Evolutionary conservation across 2,329 filamentous ascomycete species (phyloP), one percentile per base, ranked within the genome.

Genomic region (Cadophora sp.): DNA sequence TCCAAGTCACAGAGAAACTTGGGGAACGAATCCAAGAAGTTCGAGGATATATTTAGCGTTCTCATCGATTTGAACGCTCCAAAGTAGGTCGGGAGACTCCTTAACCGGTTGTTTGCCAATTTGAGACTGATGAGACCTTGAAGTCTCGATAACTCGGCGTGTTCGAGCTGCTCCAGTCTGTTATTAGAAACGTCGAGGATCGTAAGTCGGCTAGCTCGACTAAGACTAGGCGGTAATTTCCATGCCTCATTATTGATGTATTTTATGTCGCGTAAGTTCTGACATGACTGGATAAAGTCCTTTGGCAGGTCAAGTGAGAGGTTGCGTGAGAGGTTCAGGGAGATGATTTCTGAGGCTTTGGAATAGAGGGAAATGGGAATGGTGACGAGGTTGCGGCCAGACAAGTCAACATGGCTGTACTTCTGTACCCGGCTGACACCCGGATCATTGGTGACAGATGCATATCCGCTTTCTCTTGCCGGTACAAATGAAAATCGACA

Each of bases 181-280:
- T 99, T 99, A 80, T 98, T 98, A 2, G 95, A 97, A 4, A 97
- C 90, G 78, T 99, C 96, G 69, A 99, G 85, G 76, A 93, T 94
- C 0, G 93, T 97, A 74, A 99, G 84, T 70, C 89, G 90, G 71
- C 84, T 89, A 29, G 96, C 95, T 73, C 94, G 85, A 71, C 92
- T 90, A 64, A 99, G 85, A 78, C 94, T 97, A 7, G 90, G 86
- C 4, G 96, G 96, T 27, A 99, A 82, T 75, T 91, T 91, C 79
- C 92, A 90, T 2, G 94, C 93, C 79, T 99, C 96, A 75, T 98
- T 98, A 77, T 94, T 95, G 74, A 92, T 94, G 80, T 92, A 99
- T 77, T 97, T 97, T 84, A 99, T 96, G 79, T 99, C 96, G 62
- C 95, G 89, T 24, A 99, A 83, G 76, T 95, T 94, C 73, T 91